These are phyloP conservation scores for Gastrodia elata DNA, from an alignment of 106 monocot genomes.

Conservation along the genomic window DNA sequence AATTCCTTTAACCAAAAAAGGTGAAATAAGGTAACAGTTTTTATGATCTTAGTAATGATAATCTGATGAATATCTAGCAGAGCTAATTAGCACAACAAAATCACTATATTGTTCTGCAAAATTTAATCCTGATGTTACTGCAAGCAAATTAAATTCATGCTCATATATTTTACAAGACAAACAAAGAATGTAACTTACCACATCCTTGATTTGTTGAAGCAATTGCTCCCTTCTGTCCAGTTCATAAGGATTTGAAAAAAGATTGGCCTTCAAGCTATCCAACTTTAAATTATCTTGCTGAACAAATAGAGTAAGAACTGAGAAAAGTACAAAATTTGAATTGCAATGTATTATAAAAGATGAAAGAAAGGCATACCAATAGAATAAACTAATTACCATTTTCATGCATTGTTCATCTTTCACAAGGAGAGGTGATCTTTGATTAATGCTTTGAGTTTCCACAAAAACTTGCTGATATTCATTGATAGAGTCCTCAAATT, in stretches of 20 bases:
- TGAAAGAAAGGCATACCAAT: neutral
- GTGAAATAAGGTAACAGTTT: neutral
- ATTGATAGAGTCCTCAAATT: constrained; percentile 2
- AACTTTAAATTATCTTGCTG: neutral
- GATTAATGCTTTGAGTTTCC: constrained; percentile 8
- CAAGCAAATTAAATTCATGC: neutral
- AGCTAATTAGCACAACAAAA: neutral
- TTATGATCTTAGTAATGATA: neutral
- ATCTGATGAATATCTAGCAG: neutral
- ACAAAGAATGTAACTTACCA: constrained; percentile 27
- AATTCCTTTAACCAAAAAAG: neutral
- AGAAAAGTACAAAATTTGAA: neutral
- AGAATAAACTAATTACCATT: neutral
- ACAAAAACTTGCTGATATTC: neutral
- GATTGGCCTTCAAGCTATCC: neutral
- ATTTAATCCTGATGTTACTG: neutral
- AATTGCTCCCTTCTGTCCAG: constrained; percentile 28
- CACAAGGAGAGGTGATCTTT: constrained; percentile 5
- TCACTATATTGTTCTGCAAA: neutral
- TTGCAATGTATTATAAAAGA: neutral
- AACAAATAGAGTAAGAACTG: neutral
- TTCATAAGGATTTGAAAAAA: constrained; percentile 13
- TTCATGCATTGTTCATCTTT: neutral
- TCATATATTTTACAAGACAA: neutral
- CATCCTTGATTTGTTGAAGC: constrained; percentile 50